Conservation (phyloP, 2,329 filamentous ascomycete genomes). For the Aspergillus amoenus region DNA sequence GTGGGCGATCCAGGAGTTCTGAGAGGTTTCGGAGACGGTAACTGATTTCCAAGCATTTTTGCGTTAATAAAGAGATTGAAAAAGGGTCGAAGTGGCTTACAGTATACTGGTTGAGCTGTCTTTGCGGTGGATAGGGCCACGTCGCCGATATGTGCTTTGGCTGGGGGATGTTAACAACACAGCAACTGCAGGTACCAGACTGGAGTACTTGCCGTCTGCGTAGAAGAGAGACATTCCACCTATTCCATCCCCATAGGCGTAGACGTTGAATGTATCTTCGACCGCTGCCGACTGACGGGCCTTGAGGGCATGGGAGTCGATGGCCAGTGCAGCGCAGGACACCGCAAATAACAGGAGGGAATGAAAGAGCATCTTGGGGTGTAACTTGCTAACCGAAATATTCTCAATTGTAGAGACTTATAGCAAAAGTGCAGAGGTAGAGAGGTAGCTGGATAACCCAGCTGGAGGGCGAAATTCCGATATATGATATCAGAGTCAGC, state of each 20-base stretch:
- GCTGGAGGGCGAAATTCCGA: neutral
- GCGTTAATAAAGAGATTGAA: neutral
- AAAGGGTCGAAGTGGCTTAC: neutral
- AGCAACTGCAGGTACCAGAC: neutral
- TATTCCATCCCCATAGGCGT: slow-evolving; percentile 4
- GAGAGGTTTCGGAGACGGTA: neutral
- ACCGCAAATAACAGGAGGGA: neutral
- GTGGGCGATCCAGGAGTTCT: slow-evolving; percentile 3
- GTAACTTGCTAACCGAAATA: too few species aligned
- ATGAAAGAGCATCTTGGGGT: neutral
- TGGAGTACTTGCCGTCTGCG: neutral
- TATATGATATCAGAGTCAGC: neutral
- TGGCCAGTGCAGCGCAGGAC: neutral
- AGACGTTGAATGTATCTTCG: slow-evolving; percentile 2
- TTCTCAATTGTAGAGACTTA: too few species aligned
- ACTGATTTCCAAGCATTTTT: neutral
- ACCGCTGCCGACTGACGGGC: neutral
- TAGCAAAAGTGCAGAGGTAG: neutral
- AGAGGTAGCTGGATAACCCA: neutral
- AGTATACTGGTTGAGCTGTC: neutral
- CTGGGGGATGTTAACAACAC: neutral
- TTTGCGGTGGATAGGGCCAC: neutral
- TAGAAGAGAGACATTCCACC: slow-evolving; percentile 3
- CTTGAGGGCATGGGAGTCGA: neutral
- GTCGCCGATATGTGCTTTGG: slow-evolving; percentile 5